These are phyloP conservation scores for Ambrosia artemisiifolia DNA, from an alignment of 129 eudicot species.

Conservation along the genomic window DNA sequence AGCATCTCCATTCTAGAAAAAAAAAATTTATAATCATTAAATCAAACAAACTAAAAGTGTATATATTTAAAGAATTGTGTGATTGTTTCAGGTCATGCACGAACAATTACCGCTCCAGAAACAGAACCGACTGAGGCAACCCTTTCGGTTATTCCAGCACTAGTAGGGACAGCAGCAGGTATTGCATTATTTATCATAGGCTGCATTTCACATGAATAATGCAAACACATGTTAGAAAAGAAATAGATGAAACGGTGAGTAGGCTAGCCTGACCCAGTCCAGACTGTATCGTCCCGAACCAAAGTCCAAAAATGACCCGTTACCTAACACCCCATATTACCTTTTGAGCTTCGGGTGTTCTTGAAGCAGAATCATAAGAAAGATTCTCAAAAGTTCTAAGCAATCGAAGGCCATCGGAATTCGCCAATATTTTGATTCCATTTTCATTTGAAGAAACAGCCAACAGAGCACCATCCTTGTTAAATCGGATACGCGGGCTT, in stretches of 20 bases:
- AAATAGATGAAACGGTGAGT: background rate
- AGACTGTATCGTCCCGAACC: background rate
- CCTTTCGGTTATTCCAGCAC: constrained; percentile 72
- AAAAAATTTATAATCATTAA: constrained; percentile 11
- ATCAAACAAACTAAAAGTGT: background rate
- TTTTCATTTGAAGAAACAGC: constrained; percentile 82
- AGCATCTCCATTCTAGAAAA: constrained; percentile 67
- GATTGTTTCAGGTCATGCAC: background rate
- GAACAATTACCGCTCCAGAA: constrained; percentile 56
- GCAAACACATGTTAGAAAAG: background rate
- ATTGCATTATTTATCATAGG: constrained; percentile 58
- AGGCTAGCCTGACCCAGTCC: background rate
- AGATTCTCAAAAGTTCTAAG: constrained; percentile 71
- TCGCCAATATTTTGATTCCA: constrained; percentile 74
- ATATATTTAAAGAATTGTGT: background rate
- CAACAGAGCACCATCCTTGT: constrained; percentile 69
- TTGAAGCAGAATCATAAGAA: constrained; percentile 68
- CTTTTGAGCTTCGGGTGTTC: constrained; percentile 70
- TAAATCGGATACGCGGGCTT: constrained; percentile 77
- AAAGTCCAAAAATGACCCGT: background rate
- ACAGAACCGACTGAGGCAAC: constrained; percentile 56
- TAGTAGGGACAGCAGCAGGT: constrained; percentile 55
- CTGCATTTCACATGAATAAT: constrained; percentile 34
- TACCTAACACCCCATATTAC: constrained; percentile 27
- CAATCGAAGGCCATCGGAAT: constrained; percentile 64